Evolutionary conservation across 371 early-diverging fungal species (phyloP), one percentile per base, ranked within the genome.

Genomic region (Actinomortierella wolfii): DNA sequence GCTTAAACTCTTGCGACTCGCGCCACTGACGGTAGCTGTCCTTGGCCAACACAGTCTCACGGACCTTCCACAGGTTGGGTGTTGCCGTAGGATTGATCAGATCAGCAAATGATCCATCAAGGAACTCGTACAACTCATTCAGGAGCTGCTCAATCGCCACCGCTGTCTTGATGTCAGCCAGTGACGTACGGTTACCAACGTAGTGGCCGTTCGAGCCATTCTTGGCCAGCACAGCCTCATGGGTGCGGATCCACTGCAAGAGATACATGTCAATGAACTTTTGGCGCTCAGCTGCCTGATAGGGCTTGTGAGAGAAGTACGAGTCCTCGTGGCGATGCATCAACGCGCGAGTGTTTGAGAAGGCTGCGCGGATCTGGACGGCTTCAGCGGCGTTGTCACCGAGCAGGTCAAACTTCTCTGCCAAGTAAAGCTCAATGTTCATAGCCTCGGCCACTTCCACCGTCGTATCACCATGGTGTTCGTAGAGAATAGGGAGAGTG

Each of bases 191-290:
- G 45, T 45, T 47, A 14, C 61, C 61, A 8, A 67, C 21, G 21
- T 57, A 61, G 41, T 67, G 67, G n/a, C 67, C 67, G 23, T 61
- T 67, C 24, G 54, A 14, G 47, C 61, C 61, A 28, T 56, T 56
- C 44, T 67, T 61, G 8, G 18, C 53, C 3, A 46, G 43, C 44
- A 67, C 21, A 13, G 34, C 52, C 52, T 67, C 61, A 24, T 54
- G 57, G 21, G 52, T 34, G 34, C 11, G 34, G 34, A 34, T 34
- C 34, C 34, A 34, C 13, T 47, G 45, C 46, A 53, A 52, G 20
- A 61, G 54, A 3, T 57, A 57, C 18, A 29, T 26, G 14, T 61
- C 57, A 21, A 57, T 17, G 29, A 67, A 67, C 2, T 21, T 21
- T 20, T 46, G 46, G 41, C 54, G 60, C 34, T 60, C 60, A n/a